Percentiles rank a stretch among this genome's conserved stretches.
Conservation (phyloP, 176 grass and related monocot genomes). For the Ampelocalamus luodianensis region DNA sequence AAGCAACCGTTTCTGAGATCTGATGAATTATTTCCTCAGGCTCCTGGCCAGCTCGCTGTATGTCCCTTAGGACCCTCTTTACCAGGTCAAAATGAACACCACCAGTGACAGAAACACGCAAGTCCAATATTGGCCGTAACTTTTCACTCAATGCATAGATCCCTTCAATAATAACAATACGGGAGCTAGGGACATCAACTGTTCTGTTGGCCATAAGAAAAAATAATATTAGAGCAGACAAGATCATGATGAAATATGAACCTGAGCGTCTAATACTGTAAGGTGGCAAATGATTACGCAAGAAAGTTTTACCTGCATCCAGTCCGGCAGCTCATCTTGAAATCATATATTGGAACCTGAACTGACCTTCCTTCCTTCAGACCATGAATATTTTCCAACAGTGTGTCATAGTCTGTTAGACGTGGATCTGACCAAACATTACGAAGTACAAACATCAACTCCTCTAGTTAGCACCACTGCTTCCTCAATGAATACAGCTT, state of each 20-base stretch:
- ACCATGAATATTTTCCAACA: slow-evolving; percentile 92
- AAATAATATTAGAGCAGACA: slow-evolving; percentile 36
- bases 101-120: slow-evolving; percentile 97
- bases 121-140: slow-evolving; percentile 74
- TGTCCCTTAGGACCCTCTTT: slow-evolving; percentile 96
- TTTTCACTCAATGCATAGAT: slow-evolving; percentile 96
- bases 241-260: slow-evolving; percentile 12
- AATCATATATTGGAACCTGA: slow-evolving; percentile 99
- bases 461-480: slow-evolving; percentile 1
- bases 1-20: slow-evolving; percentile 91
- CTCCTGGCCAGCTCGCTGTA: slow-evolving; percentile 94
- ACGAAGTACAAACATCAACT: slow-evolving; percentile 31
- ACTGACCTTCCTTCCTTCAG: slow-evolving; percentile 81
- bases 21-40: slow-evolving; percentile 99
- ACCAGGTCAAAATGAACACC: slow-evolving; percentile 99
- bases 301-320: slow-evolving; percentile 68
- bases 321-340: slow-evolving; percentile 81
- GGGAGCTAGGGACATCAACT: slow-evolving; percentile 78
- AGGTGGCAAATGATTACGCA: slow-evolving; percentile 24
- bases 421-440: slow-evolving; percentile 78
- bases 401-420: slow-evolving; percentile 89
- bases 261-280: slow-evolving; percentile 31
- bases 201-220: slow-evolving; percentile 65
- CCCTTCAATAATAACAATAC: slow-evolving; percentile 92
- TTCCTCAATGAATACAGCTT: slow-evolving; percentile 1